Conservation (phyloP, 257 asterid species). For the Petrea volubilis region DNA sequence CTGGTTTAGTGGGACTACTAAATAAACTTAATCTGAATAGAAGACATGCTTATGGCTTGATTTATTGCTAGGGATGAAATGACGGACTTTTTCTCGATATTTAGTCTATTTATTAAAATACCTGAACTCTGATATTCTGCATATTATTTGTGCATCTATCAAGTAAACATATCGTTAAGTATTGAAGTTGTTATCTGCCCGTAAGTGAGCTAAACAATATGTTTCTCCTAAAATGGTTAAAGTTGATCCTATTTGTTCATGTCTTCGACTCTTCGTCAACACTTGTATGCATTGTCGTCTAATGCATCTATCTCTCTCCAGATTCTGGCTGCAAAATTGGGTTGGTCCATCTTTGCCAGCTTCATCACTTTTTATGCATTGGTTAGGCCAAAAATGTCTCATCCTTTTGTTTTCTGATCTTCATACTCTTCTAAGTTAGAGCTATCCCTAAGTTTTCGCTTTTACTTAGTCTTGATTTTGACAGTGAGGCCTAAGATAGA, state of each 20-base stretch:
- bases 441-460: slow-evolving; percentile 23
- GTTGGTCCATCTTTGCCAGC: slow-evolving; percentile 84
- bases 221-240: slow-evolving; percentile 2
- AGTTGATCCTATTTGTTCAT: slow-evolving; percentile 16
- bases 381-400: slow-evolving; percentile 53
- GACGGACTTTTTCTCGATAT: neutral
- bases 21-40: neutral
- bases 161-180: neutral
- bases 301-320: slow-evolving; percentile 38
- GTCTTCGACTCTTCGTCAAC: slow-evolving; percentile 6
- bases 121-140: slow-evolving; percentile 7
- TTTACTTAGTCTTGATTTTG: slow-evolving; percentile 43
- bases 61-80: neutral
- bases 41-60: neutral
- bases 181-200: slow-evolving; percentile 10
- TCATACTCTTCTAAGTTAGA: slow-evolving; percentile 13
- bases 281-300: slow-evolving; percentile 23
- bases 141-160: neutral
- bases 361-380: slow-evolving; percentile 74
- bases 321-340: slow-evolving; percentile 99
- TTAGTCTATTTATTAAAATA: neutral
- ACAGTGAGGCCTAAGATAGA: slow-evolving; percentile 66
- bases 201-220: slow-evolving; percentile 9
- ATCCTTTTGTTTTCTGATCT: slow-evolving; percentile 8
- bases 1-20: slow-evolving; percentile 10